phyloP scores from a whole-genome alignment of 768 basidiomycete genomes.

The Aureoboletus auriporus region DNA sequence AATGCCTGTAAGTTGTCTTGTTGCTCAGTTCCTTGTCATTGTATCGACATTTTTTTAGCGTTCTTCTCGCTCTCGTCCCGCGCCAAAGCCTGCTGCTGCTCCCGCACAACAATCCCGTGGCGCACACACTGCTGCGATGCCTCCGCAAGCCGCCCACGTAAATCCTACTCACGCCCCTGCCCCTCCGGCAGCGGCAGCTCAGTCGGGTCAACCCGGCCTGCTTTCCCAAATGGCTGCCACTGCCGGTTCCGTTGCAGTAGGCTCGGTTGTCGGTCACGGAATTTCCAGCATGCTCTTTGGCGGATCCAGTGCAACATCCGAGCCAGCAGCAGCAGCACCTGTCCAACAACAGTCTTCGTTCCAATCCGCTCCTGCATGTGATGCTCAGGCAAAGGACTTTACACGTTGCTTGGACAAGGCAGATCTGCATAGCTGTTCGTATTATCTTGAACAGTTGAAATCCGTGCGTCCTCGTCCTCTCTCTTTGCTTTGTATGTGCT shows the following conservation, averaged over 20 bases:
- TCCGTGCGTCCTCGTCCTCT: conserved; percentile 49
- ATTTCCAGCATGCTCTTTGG: conserved; percentile 88
- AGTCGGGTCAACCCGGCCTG: conserved; percentile 63
- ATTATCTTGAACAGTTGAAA: conserved; percentile 87
- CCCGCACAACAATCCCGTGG: conserved; percentile 42
- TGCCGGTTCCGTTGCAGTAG: conserved; percentile 85
- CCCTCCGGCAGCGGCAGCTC: conserved; percentile 32
- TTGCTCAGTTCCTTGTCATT: background rate
- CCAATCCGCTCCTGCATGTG: conserved; percentile 51
- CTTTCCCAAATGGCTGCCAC: conserved; percentile 85
- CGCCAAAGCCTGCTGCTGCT: conserved; percentile 50
- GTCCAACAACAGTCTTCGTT: conserved; percentile 45
- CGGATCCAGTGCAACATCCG: conserved; percentile 44
- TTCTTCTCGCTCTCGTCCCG: conserved; percentile 68
- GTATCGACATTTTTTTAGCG: conserved; percentile 42
- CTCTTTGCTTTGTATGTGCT: conserved; percentile 5
- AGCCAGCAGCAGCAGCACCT: conserved; percentile 41
- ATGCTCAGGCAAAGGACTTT: conserved; percentile 84
- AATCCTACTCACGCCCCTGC: conserved; percentile 42
- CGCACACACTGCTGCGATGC: conserved; percentile 48
- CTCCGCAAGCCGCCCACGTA: conserved; percentile 37
- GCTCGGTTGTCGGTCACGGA: conserved; percentile 88
- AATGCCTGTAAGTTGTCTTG: too few species aligned
- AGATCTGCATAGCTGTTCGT: conserved; percentile 73
- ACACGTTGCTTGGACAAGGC: conserved; percentile 82